phyloP scores from a whole-genome alignment of 768 basidiomycete species.

The Tephrocybe sp. region DNA sequence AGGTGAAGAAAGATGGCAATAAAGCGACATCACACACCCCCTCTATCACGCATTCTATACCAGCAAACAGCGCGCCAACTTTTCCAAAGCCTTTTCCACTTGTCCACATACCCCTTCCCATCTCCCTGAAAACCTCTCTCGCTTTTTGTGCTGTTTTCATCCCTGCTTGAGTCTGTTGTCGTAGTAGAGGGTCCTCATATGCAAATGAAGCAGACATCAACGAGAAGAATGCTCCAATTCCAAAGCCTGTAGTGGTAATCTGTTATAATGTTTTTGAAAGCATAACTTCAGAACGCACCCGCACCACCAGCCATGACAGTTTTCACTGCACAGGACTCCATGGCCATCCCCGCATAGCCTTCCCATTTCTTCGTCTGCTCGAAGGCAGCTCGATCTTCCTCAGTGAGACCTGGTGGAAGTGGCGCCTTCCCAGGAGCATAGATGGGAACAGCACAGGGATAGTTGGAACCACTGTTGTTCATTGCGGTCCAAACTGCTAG shows the following conservation, averaged over 20 bases:
- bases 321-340: slow-evolving; percentile 89
- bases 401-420: slow-evolving; percentile 78
- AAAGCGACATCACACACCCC: slow-evolving; percentile 56
- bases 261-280: background rate
- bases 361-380: slow-evolving; percentile 79
- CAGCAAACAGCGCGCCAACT: slow-evolving; percentile 93
- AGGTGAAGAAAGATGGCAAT: background rate
- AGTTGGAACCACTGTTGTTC: slow-evolving; percentile 17
- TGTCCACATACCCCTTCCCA: slow-evolving; percentile 90
- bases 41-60: slow-evolving; percentile 94
- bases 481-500: slow-evolving; percentile 10
- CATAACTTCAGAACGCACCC: slow-evolving; percentile 50
- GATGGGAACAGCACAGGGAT: slow-evolving; percentile 63
- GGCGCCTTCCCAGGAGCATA: slow-evolving; percentile 88
- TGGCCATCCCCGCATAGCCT: slow-evolving; percentile 62
- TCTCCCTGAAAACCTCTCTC: slow-evolving; percentile 84
- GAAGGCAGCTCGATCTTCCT: slow-evolving; percentile 71
- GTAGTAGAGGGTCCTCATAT: slow-evolving; percentile 89
- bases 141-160: slow-evolving; percentile 77
- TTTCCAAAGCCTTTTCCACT: slow-evolving; percentile 92
- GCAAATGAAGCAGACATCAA: slow-evolving; percentile 95
- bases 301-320: slow-evolving; percentile 77
- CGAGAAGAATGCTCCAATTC: slow-evolving; percentile 92
- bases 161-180: slow-evolving; percentile 55
- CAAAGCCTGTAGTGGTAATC: slow-evolving; percentile 62